Base-by-base conservation (phyloP, 2,329 filamentous ascomycete species). In the Diaporthe citrichinensis region DNA sequence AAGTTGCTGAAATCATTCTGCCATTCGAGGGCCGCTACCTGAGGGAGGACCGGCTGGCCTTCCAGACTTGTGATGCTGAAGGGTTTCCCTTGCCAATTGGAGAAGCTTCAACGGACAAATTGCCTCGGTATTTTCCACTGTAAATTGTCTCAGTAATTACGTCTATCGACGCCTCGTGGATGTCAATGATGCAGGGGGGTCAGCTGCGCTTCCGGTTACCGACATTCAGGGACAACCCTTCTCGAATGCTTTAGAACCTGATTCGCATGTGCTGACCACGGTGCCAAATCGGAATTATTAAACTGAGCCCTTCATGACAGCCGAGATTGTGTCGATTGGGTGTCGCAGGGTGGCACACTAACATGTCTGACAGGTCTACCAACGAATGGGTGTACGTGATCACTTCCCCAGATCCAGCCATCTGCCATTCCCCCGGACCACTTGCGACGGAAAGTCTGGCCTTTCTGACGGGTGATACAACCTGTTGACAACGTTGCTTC, bases 401-500 rank as follows among this genome's bases (percentile, higher is more conserved):
- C 65, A 55, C 17, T 53, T 41, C 49, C 49, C 46, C 65, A 25
- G 49, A 69, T 69, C n/a, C n/a, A 55, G 65, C 65, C 49, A 69
- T 69, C 49, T 55, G 46, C 34, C 65, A 55, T 41, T 69, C 41
- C 49, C 15, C 65, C 49, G 65, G 65, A 9, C 65, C 65, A 69
- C 49, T 69, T 55, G 65, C 65, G 34, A 28, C 31, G 25, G 65
- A 4, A 41, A 17, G 15, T 41, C 23, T 55, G 23, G 15, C 28
- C 36, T 2, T 6, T 39, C 34, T 41, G 34, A 34, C 65, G 41
- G 65, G 65, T 69, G 65, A 55, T 41, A 69, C 65, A 69, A 69
- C 65, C 65, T 69, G n/a, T 69, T 69, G 46, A 69, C 65, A 69
- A 69, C 65, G 65, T 69, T 69, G 65, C 65, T 55, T 69, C 49